Conservation (phyloP, 805 yeast species). For the Candida cerambycidarum region DNA sequence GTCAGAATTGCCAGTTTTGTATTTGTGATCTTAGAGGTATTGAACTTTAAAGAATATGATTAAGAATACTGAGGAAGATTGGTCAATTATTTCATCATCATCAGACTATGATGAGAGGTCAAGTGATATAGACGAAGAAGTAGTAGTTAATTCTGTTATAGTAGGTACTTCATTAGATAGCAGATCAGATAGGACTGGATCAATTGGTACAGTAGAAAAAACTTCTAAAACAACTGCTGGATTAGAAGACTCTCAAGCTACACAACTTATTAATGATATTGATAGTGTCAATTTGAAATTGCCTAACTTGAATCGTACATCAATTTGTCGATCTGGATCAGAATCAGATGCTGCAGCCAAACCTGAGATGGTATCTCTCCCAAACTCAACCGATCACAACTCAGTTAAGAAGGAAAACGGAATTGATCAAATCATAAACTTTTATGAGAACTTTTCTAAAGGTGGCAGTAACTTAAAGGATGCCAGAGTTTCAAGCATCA, state of each 20-base stretch:
- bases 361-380: too few species aligned
- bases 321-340: neutral
- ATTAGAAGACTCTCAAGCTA: constrained; percentile 2
- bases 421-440: constrained; percentile 17
- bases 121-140: constrained; percentile 10
- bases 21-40: neutral
- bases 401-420: constrained; percentile 6
- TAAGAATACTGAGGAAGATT: constrained; percentile 36
- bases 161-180: constrained; percentile 2
- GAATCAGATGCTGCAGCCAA: constrained; percentile 1
- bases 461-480: constrained; percentile 5
- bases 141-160: neutral
- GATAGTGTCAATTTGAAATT: constrained; percentile 18
- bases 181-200: neutral
- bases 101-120: constrained; percentile 39
- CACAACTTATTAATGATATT: constrained; percentile 11
- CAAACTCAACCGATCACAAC: too few species aligned
- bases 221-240: neutral
- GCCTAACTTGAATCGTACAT: constrained; percentile 10
- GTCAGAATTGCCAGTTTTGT: neutral
- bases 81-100: constrained; percentile 45
- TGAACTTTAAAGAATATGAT: constrained; percentile 6
- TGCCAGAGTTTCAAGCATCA: neutral
- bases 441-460: constrained; percentile 23
- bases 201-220: constrained; percentile 2